Percentiles rank a stretch among this genome's conserved stretches.
Conservation (phyloP, 129 eudicot genomes). For the Artemisia argyi region DNA sequence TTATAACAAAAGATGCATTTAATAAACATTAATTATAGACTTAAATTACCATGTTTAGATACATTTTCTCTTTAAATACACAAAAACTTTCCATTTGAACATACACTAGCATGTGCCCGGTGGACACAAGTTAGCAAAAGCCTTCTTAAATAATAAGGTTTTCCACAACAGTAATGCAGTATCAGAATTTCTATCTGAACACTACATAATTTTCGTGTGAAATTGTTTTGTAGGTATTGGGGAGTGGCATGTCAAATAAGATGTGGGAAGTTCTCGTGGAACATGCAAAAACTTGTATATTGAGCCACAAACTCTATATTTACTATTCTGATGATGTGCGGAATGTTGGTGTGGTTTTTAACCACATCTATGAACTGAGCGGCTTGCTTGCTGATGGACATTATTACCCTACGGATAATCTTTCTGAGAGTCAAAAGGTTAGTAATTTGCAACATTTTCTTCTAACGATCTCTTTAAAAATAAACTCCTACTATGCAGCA, state of each 20-base stretch:
- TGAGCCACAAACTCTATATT: conserved; percentile 83
- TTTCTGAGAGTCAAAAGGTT: conserved; percentile 96
- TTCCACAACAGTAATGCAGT: no score
- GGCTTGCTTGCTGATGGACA: conserved; percentile 85
- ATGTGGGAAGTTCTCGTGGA: conserved; percentile 98
- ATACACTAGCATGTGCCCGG: no score
- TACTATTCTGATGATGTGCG: conserved; percentile 83
- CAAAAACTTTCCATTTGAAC: no score
- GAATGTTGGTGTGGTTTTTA: conserved; percentile 85
- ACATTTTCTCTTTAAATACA: no score
- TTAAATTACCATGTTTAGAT: no score
- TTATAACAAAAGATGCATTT: no score
- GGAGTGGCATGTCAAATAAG: conserved; percentile 99
- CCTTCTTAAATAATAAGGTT: no score
- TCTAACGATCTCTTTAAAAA: not conserved
- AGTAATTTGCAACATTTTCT: not conserved
- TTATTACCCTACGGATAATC: conserved; percentile 68
- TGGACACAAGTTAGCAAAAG: no score
- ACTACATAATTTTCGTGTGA: not conserved
- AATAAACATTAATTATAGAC: no score
- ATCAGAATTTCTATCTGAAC: no score
- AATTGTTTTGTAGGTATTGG: conserved; percentile 58
- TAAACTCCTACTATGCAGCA: no score
- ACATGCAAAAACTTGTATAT: conserved; percentile 93
- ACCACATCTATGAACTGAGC: conserved; percentile 79